Evolutionary conservation across 208 protist genomes (phyloP), one percentile per base, ranked within the genome.

Genomic region (Leishmania major): DNA sequence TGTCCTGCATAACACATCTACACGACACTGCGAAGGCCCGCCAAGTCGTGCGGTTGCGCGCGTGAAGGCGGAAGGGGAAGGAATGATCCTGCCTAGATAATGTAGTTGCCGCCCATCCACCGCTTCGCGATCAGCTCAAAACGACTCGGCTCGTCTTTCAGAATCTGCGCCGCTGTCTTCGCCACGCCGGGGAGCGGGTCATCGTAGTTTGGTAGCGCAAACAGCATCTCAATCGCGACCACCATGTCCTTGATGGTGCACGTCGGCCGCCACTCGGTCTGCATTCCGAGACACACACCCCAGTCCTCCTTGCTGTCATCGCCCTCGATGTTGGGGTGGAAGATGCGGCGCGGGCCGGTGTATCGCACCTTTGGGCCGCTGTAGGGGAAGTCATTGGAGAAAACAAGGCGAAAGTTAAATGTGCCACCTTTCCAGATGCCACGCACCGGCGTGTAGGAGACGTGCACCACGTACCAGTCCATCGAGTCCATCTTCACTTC

Each of bases 241-340:
- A 98, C 90, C 69, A 98, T 81, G 71, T 95, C 91, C 25, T 84
- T 82, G 13, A 98, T 82, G 40, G 87, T 92, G 75, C 94, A 89
- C 10, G 88, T 88, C 28, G 93, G 94, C 28, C 80, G 86, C 94
- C 95, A 98, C 51, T 97, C 89, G 22, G 86, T 91, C 75, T 96
- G 92, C 59, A 98, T 86, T 11, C 94, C 94, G 47, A 97, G 86
- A 75, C 95, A 98, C 59, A 98, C 95, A 49, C 94, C 90, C 93
- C 94, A 97, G 69, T 90, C 86, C 47, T 86, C 69, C 53, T 75
- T 82, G 73, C 87, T 84, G n/a, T 80, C 89, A 40, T 97, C 92
- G 72, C 92, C 93, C 40, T 97, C 95, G 75, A 98, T 97, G 84
- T 98, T 98, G 19, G 95, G 95, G 77, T 98, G 95, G 76, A 93